These are phyloP conservation scores for Auricularia cornea DNA, from an alignment of 768 basidiomycete species.

Conservation along the genomic window DNA sequence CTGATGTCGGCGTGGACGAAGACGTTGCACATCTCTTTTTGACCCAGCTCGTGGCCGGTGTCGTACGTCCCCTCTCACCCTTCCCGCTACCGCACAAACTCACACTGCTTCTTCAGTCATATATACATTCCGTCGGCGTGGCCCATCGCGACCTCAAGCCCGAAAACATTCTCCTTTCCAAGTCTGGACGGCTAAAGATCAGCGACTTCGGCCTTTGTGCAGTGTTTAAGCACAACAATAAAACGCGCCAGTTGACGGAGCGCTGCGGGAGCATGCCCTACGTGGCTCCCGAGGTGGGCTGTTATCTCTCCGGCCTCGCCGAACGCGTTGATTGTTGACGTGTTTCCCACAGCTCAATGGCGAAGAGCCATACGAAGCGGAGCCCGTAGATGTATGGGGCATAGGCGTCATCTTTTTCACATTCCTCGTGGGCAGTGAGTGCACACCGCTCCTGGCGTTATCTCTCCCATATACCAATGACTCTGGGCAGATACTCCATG, in stretches of 20 bases:
- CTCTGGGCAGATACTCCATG: slow-evolving; percentile 80
- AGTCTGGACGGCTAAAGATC: slow-evolving; percentile 79
- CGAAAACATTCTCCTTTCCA: slow-evolving; percentile 85
- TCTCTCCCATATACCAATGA: not conserved
- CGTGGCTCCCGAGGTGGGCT: slow-evolving; percentile 80
- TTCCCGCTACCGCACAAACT: slow-evolving; percentile 1
- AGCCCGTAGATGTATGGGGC: slow-evolving; percentile 95
- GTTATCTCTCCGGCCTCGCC: not conserved
- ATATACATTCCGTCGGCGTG: slow-evolving; percentile 82
- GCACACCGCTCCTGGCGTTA: not conserved
- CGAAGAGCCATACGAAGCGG: slow-evolving; percentile 68
- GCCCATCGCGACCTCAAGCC: slow-evolving; percentile 97
- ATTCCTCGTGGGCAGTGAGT: slow-evolving; percentile 80
- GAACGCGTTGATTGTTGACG: no score
- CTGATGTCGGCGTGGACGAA: slow-evolving; percentile 80
- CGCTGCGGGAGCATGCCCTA: slow-evolving; percentile 91
- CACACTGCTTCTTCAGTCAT: slow-evolving; percentile 39
- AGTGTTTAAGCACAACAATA: slow-evolving; percentile 79
- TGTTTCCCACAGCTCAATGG: slow-evolving; percentile 70
- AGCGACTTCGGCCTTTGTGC: slow-evolving; percentile 93
- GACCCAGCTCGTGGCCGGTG: slow-evolving; percentile 71
- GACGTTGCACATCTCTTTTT: slow-evolving; percentile 90
- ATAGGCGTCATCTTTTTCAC: slow-evolving; percentile 92
- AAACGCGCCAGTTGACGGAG: slow-evolving; percentile 67
- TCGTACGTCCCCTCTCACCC: slow-evolving; percentile 41